A percentile compares a stretch with the other conserved stretches of the same genome.
Conservation (phyloP, 1,284 basidiomycete genomes). For the Ganoderma sp. region DNA sequence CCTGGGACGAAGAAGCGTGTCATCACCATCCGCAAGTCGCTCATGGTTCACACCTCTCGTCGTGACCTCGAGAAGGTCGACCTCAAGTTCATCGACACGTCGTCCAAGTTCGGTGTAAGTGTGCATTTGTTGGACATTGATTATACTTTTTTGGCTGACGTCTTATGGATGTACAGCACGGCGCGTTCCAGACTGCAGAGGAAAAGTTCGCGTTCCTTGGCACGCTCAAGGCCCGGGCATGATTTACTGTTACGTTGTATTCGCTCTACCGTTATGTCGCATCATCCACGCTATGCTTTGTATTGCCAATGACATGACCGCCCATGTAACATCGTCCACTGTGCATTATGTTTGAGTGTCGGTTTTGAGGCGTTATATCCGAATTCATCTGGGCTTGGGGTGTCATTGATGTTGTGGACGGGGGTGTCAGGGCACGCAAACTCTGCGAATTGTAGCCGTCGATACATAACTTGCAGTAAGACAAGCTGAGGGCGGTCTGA, state of each 20-base stretch:
- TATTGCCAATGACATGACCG: constrained; percentile 44
- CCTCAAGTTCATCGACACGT: constrained; percentile 99
- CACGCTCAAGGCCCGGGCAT: constrained; percentile 82
- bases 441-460: neutral
- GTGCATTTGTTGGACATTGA: neutral
- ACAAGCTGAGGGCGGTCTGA: neutral
- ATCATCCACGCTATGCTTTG: constrained; percentile 47
- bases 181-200: constrained; percentile 93
- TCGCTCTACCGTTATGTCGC: constrained; percentile 41
- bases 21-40: constrained; percentile 88
- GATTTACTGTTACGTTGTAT: constrained; percentile 34
- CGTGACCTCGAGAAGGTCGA: constrained; percentile 95
- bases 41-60: constrained; percentile 88
- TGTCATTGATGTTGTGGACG: neutral
- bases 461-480: too few species aligned
- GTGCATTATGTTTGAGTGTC: constrained; percentile 22
- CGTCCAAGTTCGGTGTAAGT: constrained; percentile 91
- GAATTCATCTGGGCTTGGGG: neutral
- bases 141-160: constrained; percentile 12
- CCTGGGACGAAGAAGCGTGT: constrained; percentile 99
- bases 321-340: constrained; percentile 30
- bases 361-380: neutral
- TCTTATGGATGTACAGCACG: constrained; percentile 65
- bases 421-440: neutral
- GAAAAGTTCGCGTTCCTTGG: constrained; percentile 97